Evolutionary conservation across 495 filamentous ascomycete genomes (phyloP).

Genomic region (Aspergillus incahuasiensis): DNA sequence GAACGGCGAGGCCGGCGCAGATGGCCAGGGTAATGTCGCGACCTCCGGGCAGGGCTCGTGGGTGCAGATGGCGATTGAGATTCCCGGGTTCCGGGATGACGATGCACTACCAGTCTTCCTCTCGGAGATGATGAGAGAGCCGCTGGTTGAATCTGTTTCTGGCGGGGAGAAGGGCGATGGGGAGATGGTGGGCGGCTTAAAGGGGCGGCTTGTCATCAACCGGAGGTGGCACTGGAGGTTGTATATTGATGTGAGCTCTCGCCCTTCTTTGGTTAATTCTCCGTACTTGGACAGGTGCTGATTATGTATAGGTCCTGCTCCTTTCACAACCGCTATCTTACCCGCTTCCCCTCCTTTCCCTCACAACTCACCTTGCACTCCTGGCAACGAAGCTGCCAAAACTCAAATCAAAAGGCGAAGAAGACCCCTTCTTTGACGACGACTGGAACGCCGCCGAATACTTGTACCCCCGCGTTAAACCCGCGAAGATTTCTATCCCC

Average conservation of each 20-base stretch:
- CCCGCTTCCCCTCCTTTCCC: constrained; percentile 83
- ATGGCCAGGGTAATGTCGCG: constrained; percentile 11
- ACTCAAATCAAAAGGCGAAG: constrained; percentile 76
- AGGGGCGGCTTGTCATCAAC: constrained; percentile 74
- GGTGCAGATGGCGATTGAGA: constrained; percentile 82
- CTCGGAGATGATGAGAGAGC: constrained; percentile 81
- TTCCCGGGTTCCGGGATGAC: constrained; percentile 83
- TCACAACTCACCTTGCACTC: constrained; percentile 94
- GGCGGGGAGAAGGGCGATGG: constrained; percentile 13
- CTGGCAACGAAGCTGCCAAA: constrained; percentile 79
- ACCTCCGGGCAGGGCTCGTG: constrained; percentile 50
- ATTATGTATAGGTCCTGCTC: constrained; percentile 66
- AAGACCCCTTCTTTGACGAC: constrained; percentile 97
- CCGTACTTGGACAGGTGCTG: constrained; percentile 3
- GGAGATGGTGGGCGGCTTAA: constrained; percentile 57
- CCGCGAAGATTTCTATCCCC: neutral
- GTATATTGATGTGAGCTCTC: constrained; percentile 80
- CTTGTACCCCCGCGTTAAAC: constrained; percentile 59
- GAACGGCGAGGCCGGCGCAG: constrained; percentile 20
- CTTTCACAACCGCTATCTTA: constrained; percentile 89
- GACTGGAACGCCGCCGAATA: constrained; percentile 83
- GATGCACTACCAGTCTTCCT: constrained; percentile 86
- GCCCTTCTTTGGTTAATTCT: constrained; percentile 6
- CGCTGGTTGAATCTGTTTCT: constrained; percentile 57
- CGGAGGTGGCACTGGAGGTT: constrained; percentile 90